A percentile compares a stretch with the other conserved stretches of the same genome.
phyloP scores from a whole-genome alignment of 116 monocot genomes.

The Posidonia oceanica region DNA sequence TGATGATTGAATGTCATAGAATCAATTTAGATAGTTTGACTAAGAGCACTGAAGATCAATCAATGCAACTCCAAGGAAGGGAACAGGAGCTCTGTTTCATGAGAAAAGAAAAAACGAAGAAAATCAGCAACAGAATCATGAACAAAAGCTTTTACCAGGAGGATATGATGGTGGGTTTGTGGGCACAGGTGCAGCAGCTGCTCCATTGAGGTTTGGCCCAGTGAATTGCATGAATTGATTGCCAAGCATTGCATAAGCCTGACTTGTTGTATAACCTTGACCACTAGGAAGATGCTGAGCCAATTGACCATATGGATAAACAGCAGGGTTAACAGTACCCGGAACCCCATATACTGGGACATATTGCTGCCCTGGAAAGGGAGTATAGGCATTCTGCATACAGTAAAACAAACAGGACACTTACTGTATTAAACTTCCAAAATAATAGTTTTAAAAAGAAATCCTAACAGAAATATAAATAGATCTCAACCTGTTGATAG shows the following conservation, averaged over 20 bases:
- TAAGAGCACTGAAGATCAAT: no score
- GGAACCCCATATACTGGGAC: conserved; percentile 64
- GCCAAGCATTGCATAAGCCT: conserved; percentile 46
- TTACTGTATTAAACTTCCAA: not conserved
- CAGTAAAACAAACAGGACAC: not conserved
- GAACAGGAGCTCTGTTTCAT: no score
- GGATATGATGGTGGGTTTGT: conserved; percentile 44
- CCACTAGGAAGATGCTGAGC: conserved; percentile 37
- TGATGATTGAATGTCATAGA: no score
- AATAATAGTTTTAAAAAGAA: not conserved
- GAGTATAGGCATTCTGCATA: conserved; percentile 53
- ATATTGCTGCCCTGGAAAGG: conserved; percentile 62
- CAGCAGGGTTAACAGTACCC: conserved; percentile 36
- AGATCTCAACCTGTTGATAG: conserved; percentile 55
- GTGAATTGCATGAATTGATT: conserved; percentile 48
- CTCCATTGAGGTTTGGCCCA: conserved; percentile 55
- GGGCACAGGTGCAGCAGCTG: conserved; percentile 33
- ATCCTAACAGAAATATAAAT: not conserved
- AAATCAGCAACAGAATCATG: not conserved
- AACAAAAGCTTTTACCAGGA: conserved; percentile 22
- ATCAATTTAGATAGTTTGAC: no score
- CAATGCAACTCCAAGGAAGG: no score
- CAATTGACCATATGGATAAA: conserved; percentile 54
- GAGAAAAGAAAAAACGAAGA: no score
- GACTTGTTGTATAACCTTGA: conserved; percentile 40